Evolutionary conservation across 2,329 filamentous ascomycete species (phyloP), one percentile per base, ranked within the genome.

Genomic region (Metarhizium rileyi): DNA sequence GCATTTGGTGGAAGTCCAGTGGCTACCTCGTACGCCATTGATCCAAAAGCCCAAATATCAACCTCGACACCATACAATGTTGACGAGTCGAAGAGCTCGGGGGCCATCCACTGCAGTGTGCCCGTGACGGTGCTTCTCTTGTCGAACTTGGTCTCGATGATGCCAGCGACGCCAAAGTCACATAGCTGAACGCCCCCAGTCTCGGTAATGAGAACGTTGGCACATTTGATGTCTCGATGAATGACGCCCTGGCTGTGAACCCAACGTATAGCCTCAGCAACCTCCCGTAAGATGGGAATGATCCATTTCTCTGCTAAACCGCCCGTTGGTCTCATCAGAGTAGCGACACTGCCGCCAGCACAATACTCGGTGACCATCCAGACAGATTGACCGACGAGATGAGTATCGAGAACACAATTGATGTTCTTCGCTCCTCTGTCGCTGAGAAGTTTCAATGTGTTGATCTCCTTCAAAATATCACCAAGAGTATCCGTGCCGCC

Each of bases 351-450:
- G 48, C 87, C 87, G 54, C 87, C 87, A 6, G 84, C 86, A 59
- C 87, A 90, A 65, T 90, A 89, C 67, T 91, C 86, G 52, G 85
- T 90, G 49, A 91, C 80, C 70, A 93, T 87, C 87, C 87, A 93
- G 67, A 93, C 82, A 50, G 86, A 80, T 56, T 85, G 82, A 42
- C 86, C 85, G 28, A 90, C 80, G 9, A 85, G 81, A 18, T 90
- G 75, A 4, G 86, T 86, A 55, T 90, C 87, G 57, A 90, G 81
- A 44, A 90, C 83, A 56, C 83, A 77, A 62, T 90, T 91, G 66
- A 93, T 82, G 59, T 90, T 90, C 56, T 78, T 77, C 10, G 87
- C 86, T 43, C 81, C 83, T 55, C 77, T 84, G 56, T 87, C 83
- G 59, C 83, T 82, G 44, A 93, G 73, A 50, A 86, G 74, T 59